These are phyloP conservation scores for Pittosporum tobira DNA, from an alignment of 129 eudicot species.

Conservation along the genomic window DNA sequence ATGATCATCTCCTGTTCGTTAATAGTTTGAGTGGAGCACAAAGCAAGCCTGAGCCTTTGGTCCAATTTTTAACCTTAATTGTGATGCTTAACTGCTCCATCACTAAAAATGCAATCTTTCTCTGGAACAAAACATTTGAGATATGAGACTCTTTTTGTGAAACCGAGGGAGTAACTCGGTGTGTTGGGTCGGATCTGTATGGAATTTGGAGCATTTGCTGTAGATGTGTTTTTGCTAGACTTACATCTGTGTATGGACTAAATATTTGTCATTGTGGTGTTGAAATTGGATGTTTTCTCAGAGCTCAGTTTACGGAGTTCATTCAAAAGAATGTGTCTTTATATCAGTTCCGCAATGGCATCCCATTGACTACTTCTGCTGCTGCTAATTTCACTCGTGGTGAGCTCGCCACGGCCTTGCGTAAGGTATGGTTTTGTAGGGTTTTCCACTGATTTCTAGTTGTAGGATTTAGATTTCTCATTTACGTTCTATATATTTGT, in stretches of 20 bases:
- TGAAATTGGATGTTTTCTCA: constrained; percentile 2
- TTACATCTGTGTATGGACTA: background rate
- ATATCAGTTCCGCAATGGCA: constrained; percentile 87
- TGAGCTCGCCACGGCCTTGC: constrained; percentile 94
- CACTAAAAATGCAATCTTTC: no score
- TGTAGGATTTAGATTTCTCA: background rate
- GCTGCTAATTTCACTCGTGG: constrained; percentile 94
- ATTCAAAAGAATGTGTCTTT: constrained; percentile 86
- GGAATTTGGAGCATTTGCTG: background rate
- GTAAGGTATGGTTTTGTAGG: constrained; percentile 45
- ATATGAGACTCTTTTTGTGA: no score
- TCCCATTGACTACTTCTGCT: constrained; percentile 86
- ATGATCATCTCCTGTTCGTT: no score
- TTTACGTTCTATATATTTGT: background rate
- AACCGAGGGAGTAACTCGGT: no score
- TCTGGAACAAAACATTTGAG: no score
- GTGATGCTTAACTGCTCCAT: no score
- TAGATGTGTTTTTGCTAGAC: background rate
- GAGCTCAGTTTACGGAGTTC: constrained; percentile 96
- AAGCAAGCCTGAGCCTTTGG: no score
- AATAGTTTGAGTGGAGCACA: no score
- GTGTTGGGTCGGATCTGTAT: background rate
- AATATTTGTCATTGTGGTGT: background rate
- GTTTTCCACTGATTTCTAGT: background rate
- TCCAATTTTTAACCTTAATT: no score